phyloP scores from a whole-genome alignment of 208 protist species.

The Leishmania martiniquensis region DNA sequence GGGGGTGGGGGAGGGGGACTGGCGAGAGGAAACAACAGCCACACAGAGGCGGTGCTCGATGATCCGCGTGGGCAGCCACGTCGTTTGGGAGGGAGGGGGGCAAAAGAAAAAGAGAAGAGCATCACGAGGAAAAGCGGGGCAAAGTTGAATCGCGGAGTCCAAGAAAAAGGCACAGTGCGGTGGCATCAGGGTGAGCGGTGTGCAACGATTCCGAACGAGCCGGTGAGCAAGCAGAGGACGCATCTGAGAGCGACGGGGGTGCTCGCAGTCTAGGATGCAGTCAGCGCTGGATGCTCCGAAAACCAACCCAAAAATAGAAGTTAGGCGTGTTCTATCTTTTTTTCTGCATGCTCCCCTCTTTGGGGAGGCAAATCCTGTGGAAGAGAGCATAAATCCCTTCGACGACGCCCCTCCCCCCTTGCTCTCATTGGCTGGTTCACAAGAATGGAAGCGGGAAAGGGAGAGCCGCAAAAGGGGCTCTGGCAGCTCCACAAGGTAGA shows the following conservation, averaged over 20 bases:
- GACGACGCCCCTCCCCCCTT: not conserved
- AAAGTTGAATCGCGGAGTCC: not conserved
- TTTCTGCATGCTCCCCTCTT: not conserved
- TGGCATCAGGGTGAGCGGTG: not conserved
- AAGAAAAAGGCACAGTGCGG: not conserved
- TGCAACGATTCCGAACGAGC: not conserved
- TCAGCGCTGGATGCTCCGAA: not conserved
- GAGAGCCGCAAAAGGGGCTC: not conserved
- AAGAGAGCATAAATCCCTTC: not conserved
- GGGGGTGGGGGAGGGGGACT: not conserved
- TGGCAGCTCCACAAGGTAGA: not conserved
- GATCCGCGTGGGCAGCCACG: not conserved
- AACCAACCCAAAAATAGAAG: too few species aligned
- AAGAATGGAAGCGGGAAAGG: not conserved
- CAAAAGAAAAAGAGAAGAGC: not conserved
- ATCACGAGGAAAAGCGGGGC: not conserved
- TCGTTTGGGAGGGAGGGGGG: too few species aligned
- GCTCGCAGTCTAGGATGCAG: not conserved
- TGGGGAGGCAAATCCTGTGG: not conserved
- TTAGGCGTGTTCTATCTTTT: not conserved
- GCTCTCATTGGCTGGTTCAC: not conserved
- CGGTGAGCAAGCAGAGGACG: not conserved
- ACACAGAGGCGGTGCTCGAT: not conserved
- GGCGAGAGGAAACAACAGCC: conserved; percentile 14
- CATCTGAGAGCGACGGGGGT: not conserved